Evolutionary conservation across 495 filamentous ascomycete species (phyloP), one percentile per base, ranked within the genome.

Genomic region (Pyronema domesticum): DNA sequence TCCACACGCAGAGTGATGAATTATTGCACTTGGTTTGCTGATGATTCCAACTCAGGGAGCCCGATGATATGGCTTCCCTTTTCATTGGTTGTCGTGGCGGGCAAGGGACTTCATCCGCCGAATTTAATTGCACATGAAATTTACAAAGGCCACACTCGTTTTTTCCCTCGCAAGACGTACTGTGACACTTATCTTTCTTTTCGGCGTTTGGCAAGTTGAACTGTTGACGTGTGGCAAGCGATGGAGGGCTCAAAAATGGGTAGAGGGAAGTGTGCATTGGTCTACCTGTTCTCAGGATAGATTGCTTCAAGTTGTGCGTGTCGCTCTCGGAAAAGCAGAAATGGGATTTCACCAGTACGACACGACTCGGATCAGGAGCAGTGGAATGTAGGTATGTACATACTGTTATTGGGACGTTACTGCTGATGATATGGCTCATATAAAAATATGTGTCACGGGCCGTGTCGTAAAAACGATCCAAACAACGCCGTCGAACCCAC

Each of bases 271-370:
- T 50, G 47, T 47, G 45, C 47, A 50, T 50, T 50, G 47, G 47
- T 34, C 23, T 36, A 19, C 36, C 30, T 50, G 30, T 34, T 50
- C 30, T 34, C 19, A 50, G 18, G 45, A 36, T 50, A 50, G 47
- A 50, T 50, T 50, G 30, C 47, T 47, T 19, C n/a, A 47, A 47
- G 45, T 47, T 50, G 47, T 50, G 47, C 47, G 47, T 50, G 47
- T 50, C 47, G 19, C 47, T 50, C 47, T 50, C 47, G 47, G 47
- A 50, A 34, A 50, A 50, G 47, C 47, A 50, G 47, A 50, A 50
- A 50, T 50, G 47, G 47, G 47, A 50, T 50, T 19, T 19, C 47
- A 42, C 39, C 39, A 42, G 15, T 17, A 17, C 1, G 3, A 42
- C 39, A 1, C 39, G 23, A 30, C 39, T 17, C 11, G 6, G 39